Evolutionary conservation across 2,329 filamentous ascomycete species (phyloP).

Genomic region (Diaporthe vexans): DNA sequence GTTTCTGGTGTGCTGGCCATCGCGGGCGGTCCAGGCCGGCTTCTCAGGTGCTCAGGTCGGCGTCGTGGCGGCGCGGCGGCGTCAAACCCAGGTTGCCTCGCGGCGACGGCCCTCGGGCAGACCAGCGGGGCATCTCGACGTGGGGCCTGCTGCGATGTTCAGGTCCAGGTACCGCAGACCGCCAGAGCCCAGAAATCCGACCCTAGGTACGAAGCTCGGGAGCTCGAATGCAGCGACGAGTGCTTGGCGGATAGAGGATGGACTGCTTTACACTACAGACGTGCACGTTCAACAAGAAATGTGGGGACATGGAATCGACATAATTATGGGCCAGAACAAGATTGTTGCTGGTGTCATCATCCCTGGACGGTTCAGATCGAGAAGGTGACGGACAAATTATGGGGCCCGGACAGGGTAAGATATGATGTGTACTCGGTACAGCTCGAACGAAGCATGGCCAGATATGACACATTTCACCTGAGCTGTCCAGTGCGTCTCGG

Average conservation of each 20-base stretch:
- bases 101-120: slow-evolving; percentile 14
- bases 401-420: not conserved
- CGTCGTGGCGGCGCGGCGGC: not conserved
- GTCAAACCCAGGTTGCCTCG: not conserved
- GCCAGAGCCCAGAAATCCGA: not conserved
- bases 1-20: not conserved
- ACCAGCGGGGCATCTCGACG: not conserved
- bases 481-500: not conserved
- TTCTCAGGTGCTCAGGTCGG: not conserved
- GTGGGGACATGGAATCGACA: too few species aligned
- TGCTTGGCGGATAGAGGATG: not conserved
- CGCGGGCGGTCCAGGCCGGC: not conserved
- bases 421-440: not conserved
- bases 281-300: too few species aligned
- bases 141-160: not conserved
- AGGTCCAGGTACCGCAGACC: slow-evolving; percentile 27
- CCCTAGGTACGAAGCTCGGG: too few species aligned
- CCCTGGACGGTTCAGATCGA: slow-evolving; percentile 22
- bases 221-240: not conserved
- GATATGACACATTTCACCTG: too few species aligned
- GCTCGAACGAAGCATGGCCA: too few species aligned
- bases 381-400: slow-evolving; percentile 20
- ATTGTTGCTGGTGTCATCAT: slow-evolving; percentile 11
- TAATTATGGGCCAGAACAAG: too few species aligned
- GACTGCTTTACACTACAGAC: too few species aligned